Evolutionary conservation across 106 monocot genomes (phyloP).

Genomic region (Dioscorea zingiberensis): DNA sequence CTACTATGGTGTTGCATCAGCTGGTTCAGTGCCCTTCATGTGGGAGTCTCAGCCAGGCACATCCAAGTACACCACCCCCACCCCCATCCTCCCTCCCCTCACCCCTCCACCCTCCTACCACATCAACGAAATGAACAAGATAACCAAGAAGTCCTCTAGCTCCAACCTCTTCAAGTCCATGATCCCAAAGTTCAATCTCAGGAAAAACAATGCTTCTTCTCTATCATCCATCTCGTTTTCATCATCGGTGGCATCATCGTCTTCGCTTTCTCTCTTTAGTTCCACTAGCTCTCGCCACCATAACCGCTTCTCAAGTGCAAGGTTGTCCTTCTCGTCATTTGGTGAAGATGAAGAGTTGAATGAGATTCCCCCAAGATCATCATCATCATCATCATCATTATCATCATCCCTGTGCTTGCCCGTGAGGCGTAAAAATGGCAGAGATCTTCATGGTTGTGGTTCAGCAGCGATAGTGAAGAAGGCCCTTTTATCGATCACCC

Average conservation of each 20-base stretch:
- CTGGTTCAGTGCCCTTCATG: conserved; percentile 51
- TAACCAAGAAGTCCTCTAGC: neutral
- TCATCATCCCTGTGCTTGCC: no score
- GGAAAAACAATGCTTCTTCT: neutral
- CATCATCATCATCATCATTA: no score
- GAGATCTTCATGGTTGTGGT: neutral
- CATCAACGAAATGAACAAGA: conserved; percentile 9
- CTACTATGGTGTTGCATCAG: conserved; percentile 44
- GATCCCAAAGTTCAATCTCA: neutral
- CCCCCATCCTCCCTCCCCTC: conserved; percentile 35
- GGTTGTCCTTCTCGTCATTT: neutral
- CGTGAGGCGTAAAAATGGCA: no score
- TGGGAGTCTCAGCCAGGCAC: conserved; percentile 82
- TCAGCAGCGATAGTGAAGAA: no score
- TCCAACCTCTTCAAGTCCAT: conserved; percentile 7
- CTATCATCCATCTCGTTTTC: neutral
- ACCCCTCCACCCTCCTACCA: conserved; percentile 65
- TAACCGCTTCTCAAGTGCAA: neutral
- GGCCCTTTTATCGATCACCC: neutral
- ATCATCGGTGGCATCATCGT: neutral
- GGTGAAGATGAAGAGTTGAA: neutral
- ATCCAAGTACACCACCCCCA: conserved; percentile 27
- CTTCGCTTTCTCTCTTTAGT: neutral
- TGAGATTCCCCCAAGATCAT: no score
- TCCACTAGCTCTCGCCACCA: neutral